Conservation (phyloP, 139 green algal species). For the Picochlorum sp. region DNA sequence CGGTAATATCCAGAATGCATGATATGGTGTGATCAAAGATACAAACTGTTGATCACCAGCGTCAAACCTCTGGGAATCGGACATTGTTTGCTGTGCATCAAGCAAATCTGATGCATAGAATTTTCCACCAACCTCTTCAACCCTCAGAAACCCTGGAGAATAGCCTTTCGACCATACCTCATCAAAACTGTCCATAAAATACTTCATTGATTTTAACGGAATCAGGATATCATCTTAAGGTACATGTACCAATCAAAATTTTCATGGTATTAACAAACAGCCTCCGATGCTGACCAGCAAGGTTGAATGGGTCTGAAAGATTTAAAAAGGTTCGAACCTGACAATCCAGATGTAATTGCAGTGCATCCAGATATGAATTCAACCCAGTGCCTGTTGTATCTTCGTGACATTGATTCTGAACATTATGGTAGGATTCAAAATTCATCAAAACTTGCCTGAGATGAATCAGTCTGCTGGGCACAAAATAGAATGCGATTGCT, state of each 20-base stretch:
- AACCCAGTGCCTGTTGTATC: too few species aligned
- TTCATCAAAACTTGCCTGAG: too few species aligned
- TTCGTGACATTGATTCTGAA: too few species aligned
- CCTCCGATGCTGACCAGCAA: too few species aligned
- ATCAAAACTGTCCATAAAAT: not conserved
- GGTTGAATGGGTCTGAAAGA: too few species aligned
- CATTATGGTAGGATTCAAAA: too few species aligned
- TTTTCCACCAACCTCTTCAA: not conserved
- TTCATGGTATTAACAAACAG: too few species aligned
- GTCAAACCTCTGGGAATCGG: not conserved
- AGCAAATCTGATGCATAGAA: not conserved
- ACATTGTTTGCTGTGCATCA: not conserved
- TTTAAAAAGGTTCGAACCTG: too few species aligned
- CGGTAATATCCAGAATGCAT: not conserved
- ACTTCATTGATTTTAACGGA: not conserved
- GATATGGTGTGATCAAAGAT: not conserved
- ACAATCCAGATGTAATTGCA: too few species aligned
- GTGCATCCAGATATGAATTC: too few species aligned
- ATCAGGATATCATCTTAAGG: not conserved
- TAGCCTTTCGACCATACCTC: not conserved
- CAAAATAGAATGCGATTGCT: too few species aligned
- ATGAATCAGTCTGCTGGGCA: too few species aligned
- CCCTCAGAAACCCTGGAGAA: not conserved
- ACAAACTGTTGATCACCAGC: not conserved
- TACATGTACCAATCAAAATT: not conserved